Percentiles rank a stretch among this genome's conserved stretches.
phyloP scores from a whole-genome alignment of 208 protist genomes.

The Leishmania amazonensis region DNA sequence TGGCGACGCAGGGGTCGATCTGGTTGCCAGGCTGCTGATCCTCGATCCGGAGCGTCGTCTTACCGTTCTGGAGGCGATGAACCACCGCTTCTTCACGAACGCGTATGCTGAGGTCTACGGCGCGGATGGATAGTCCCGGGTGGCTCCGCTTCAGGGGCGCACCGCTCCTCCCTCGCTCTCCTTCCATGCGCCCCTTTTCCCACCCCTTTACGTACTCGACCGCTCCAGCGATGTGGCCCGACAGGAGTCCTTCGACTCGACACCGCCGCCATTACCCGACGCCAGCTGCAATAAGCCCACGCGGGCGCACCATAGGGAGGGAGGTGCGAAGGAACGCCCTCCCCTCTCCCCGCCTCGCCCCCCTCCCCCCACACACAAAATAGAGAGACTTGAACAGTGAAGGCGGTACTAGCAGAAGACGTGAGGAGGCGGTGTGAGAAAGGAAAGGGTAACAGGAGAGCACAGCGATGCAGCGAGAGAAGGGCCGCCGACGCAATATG shows the following conservation, averaged over 20 bases:
- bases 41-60: conserved; percentile 65
- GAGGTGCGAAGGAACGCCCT: neutral
- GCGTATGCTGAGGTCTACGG: conserved; percentile 31
- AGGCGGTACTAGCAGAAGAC: neutral
- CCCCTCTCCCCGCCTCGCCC: too few species aligned
- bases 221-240: neutral
- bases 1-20: conserved; percentile 64
- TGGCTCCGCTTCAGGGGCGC: neutral
- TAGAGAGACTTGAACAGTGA: neutral
- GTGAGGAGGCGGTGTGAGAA: neutral
- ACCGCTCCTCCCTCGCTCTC: neutral
- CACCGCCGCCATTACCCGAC: neutral
- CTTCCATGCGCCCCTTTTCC: conserved; percentile 3
- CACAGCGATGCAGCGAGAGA: neutral
- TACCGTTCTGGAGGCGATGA: conserved; percentile 57
- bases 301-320: neutral
- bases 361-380: neutral
- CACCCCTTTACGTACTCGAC: neutral
- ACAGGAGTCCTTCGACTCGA: neutral
- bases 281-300: neutral
- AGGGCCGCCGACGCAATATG: neutral
- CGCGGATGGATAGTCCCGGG: neutral
- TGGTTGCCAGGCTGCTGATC: conserved; percentile 56
- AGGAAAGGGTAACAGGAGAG: neutral
- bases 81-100: conserved; percentile 65